Conservation (phyloP, 495 filamentous ascomycete genomes). For the Aspergillus steynii region DNA sequence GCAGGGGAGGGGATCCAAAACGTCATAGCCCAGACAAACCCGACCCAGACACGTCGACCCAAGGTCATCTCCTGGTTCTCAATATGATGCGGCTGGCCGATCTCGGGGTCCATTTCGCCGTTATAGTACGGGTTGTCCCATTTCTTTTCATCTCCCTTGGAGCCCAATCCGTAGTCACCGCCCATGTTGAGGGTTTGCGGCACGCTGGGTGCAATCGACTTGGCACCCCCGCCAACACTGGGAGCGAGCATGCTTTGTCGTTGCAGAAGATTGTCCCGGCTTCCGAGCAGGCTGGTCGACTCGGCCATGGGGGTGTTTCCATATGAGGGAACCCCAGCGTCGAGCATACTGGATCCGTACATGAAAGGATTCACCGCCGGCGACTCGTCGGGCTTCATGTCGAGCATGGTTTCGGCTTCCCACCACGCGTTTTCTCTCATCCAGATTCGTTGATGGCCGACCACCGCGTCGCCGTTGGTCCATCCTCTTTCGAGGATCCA, state of each 20-base stretch:
- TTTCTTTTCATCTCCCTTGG: slow-evolving; percentile 78
- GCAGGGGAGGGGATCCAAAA: slow-evolving; percentile 94
- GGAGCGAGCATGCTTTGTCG: slow-evolving; percentile 63
- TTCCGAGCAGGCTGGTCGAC: slow-evolving; percentile 62
- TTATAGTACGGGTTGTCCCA: slow-evolving; percentile 65
- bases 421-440: slow-evolving; percentile 94
- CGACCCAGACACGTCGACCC: slow-evolving; percentile 74
- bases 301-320: slow-evolving; percentile 49
- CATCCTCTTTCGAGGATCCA: slow-evolving; percentile 96
- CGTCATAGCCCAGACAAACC: slow-evolving; percentile 79
- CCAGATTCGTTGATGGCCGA: slow-evolving; percentile 91
- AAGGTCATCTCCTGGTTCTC: slow-evolving; percentile 64
- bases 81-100: slow-evolving; percentile 73
- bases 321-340: slow-evolving; percentile 30
- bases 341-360: slow-evolving; percentile 36
- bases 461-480: slow-evolving; percentile 95
- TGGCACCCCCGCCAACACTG: slow-evolving; percentile 53
- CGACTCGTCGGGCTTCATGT: slow-evolving; percentile 69
- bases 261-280: slow-evolving; percentile 68
- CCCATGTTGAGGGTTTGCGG: slow-evolving; percentile 58
- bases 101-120: slow-evolving; percentile 70
- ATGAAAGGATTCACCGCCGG: slow-evolving; percentile 32
- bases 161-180: slow-evolving; percentile 86
- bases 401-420: slow-evolving; percentile 96
- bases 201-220: slow-evolving; percentile 71